A percentile compares a stretch with the other conserved stretches of the same genome.
phyloP scores from a whole-genome alignment of 805 yeast genomes.

The Starmerella geochares region DNA sequence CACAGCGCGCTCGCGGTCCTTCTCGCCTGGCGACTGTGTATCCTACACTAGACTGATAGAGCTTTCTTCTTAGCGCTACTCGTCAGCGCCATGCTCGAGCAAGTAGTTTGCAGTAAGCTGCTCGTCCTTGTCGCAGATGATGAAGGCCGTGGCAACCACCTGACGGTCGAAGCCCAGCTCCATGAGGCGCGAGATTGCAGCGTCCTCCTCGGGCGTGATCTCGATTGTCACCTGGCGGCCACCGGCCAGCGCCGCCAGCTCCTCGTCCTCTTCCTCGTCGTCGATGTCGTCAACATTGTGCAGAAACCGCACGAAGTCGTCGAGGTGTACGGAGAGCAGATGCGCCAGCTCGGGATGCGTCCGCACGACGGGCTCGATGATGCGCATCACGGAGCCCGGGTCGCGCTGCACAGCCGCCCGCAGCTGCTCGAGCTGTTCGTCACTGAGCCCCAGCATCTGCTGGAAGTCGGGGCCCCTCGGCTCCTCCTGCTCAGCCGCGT shows the following conservation, averaged over 20 bases:
- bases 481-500: conserved; percentile 30
- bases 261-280: conserved; percentile 41
- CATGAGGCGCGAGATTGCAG: conserved; percentile 79
- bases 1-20: too few relatives aligned
- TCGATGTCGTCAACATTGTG: conserved; percentile 36
- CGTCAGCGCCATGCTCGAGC: conserved; percentile 40
- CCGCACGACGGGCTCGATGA: conserved; percentile 70
- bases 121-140: conserved; percentile 97
- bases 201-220: conserved; percentile 74
- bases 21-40: too few relatives aligned
- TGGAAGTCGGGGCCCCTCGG: conserved; percentile 30
- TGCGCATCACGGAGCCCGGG: conserved; percentile 78
- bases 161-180: conserved; percentile 88
- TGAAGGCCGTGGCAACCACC: conserved; percentile 81
- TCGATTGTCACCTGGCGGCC: conserved; percentile 28
- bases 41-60: too few relatives aligned
- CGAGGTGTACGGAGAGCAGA: conserved; percentile 47
- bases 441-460: conserved; percentile 36
- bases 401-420: conserved; percentile 71
- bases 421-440: conserved; percentile 44
- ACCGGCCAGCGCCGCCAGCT: conserved; percentile 2
- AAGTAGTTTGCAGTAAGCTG: conserved; percentile 90
- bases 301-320: conserved; percentile 66
- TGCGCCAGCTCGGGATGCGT: conserved; percentile 78
- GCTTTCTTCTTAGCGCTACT: too few relatives aligned